Conservation (phyloP, 192 early-diverging fungal genomes). For the Rhizophagus clarus region DNA sequence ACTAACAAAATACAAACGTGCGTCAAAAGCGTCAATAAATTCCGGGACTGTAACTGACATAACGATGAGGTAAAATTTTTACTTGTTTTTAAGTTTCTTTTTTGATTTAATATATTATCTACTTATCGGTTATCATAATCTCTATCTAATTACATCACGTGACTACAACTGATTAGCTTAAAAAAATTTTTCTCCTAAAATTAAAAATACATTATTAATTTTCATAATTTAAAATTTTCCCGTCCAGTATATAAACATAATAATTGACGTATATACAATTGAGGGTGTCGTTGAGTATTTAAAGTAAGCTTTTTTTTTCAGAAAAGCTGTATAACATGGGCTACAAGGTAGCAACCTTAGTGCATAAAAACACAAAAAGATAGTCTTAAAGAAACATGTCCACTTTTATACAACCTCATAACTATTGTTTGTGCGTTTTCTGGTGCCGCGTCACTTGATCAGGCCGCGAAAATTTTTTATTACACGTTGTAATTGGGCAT, state of each 20-base stretch:
- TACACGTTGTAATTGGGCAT: slow-evolving; percentile 54
- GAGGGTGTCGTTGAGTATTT: not conserved
- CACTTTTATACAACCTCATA: not conserved
- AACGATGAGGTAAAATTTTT: not conserved
- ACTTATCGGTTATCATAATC: too few relatives aligned
- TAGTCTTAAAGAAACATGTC: not conserved
- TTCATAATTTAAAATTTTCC: too few relatives aligned
- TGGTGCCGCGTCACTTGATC: slow-evolving; percentile 46
- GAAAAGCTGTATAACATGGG: too few relatives aligned
- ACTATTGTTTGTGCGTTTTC: slow-evolving; percentile 21
- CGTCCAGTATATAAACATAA: not conserved
- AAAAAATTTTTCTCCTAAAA: too few relatives aligned
- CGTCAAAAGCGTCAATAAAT: slow-evolving; percentile 45
- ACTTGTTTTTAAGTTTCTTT: too few relatives aligned
- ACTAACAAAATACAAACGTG: slow-evolving; percentile 50
- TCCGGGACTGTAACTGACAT: not conserved
- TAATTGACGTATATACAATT: not conserved
- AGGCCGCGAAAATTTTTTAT: slow-evolving; percentile 54
- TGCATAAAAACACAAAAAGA: not conserved
- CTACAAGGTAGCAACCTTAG: too few relatives aligned
- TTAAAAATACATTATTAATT: too few relatives aligned
- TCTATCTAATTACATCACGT: too few relatives aligned
- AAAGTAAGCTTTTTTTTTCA: not conserved
- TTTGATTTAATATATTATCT: too few relatives aligned
- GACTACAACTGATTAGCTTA: too few relatives aligned